phyloP scores from a whole-genome alignment of 441 rosid genomes.

The Populus hybrid region DNA sequence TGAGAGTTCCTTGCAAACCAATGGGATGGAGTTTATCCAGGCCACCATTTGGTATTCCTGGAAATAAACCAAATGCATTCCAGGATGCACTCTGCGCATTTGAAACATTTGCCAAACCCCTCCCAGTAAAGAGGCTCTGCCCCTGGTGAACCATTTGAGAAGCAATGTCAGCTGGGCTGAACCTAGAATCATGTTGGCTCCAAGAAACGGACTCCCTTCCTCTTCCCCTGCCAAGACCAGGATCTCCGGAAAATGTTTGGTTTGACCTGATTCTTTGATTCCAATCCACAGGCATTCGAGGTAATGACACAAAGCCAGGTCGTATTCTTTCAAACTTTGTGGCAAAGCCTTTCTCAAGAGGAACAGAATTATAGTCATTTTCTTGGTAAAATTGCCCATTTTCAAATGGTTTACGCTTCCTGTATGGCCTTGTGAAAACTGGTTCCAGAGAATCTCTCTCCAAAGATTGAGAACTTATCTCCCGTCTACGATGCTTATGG shows the following conservation, averaged over 20 bases:
- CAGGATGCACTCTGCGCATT: conserved; percentile 64
- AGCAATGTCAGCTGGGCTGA: conserved; percentile 63
- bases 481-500: conserved; percentile 93
- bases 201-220: conserved; percentile 74
- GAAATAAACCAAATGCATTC: conserved; percentile 80
- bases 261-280: conserved; percentile 58
- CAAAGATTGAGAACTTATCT: conserved; percentile 59
- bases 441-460: conserved; percentile 71
- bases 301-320: conserved; percentile 38
- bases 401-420: conserved; percentile 62
- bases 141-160: conserved; percentile 74
- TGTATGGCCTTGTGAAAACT: conserved; percentile 51
- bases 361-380: conserved; percentile 38
- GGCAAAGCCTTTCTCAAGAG: conserved; percentile 36
- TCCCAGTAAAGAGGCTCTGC: conserved; percentile 57
- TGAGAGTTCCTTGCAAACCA: conserved; percentile 69
- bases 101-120: conserved; percentile 69
- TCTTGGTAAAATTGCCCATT: conserved; percentile 63
- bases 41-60: conserved; percentile 73
- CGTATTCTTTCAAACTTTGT: conserved; percentile 57
- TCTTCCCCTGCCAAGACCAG: conserved; percentile 82
- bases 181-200: conserved; percentile 69
- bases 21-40: conserved; percentile 70
- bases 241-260: conserved; percentile 56
- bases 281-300: conserved; percentile 47